Evolutionary conservation across 78 protist species (phyloP).

Genomic region (Planoprotostelium fungivorum): DNA sequence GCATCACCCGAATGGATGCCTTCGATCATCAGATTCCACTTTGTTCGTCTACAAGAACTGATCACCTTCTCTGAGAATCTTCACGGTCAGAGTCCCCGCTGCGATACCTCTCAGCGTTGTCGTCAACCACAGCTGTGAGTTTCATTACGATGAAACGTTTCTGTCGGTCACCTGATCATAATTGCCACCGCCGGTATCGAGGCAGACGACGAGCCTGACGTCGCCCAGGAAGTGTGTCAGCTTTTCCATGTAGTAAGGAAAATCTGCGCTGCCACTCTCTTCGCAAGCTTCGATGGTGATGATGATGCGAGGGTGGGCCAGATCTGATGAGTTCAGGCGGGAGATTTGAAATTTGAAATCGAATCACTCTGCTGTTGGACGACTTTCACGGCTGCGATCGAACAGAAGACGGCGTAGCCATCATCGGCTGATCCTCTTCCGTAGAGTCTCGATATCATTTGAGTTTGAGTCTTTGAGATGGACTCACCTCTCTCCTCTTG

Average conservation of each 20-base stretch:
- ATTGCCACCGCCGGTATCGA: constrained; percentile 80
- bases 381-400: constrained; percentile 19
- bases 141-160: background rate
- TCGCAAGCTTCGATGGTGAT: constrained; percentile 84
- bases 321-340: background rate
- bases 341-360: background rate
- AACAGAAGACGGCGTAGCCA: constrained; percentile 80
- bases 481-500: constrained; percentile 11
- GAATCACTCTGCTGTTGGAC: background rate
- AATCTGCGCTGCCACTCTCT: constrained; percentile 75
- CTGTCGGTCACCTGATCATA: constrained; percentile 53
- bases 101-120: constrained; percentile 74
- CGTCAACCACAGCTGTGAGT: constrained; percentile 52
- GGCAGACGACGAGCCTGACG: constrained; percentile 72
- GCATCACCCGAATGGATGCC: background rate
- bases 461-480: too few species aligned
- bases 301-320: constrained; percentile 69
- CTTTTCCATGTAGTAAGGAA: constrained; percentile 57
- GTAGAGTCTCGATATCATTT: too few species aligned
- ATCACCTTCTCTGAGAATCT: constrained; percentile 52
- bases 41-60: too few species aligned
- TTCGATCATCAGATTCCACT: too few species aligned
- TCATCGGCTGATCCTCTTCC: constrained; percentile 93
- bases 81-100: constrained; percentile 54
- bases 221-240: constrained; percentile 25